Evolutionary conservation across 164 flowering plant species (phyloP).

Genomic region (Nelumbo lutea): DNA sequence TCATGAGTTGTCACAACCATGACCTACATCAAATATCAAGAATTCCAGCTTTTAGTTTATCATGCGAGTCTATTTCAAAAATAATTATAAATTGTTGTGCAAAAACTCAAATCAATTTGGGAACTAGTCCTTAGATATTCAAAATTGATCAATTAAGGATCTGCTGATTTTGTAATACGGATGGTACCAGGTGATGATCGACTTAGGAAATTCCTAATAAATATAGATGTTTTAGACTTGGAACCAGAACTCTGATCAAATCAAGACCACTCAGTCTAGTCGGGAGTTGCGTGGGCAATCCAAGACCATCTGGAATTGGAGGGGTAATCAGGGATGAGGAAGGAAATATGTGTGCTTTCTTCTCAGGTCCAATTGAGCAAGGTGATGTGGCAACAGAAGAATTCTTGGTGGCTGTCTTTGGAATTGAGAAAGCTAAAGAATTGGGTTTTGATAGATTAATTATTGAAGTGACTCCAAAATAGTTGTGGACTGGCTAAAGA

Average conservation of each 20-base stretch:
- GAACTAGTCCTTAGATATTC: background rate
- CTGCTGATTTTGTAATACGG: background rate
- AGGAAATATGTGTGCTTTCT: no score
- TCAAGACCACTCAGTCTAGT: background rate
- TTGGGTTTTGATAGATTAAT: no score
- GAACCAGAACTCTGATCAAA: background rate
- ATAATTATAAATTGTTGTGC: background rate
- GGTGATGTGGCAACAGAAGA: no score
- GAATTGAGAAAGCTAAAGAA: no score
- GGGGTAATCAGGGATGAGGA: no score
- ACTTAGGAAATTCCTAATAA: background rate
- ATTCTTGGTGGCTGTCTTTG: no score
- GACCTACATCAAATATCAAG: slow-evolving; percentile 46
- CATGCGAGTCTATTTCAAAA: background rate
- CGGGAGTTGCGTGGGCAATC: background rate
- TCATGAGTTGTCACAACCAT: slow-evolving; percentile 99
- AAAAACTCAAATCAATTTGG: background rate
- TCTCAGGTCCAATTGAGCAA: no score
- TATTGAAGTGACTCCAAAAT: no score
- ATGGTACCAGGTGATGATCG: background rate
- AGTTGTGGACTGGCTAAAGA: no score
- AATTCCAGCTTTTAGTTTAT: slow-evolving; percentile 3
- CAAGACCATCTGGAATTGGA: no score
- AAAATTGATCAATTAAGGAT: background rate
- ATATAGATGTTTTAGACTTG: background rate